These are phyloP conservation scores for Hypoxylon sp. DNA, from an alignment of 2,329 filamentous ascomycete genomes.

Conservation along the genomic window DNA sequence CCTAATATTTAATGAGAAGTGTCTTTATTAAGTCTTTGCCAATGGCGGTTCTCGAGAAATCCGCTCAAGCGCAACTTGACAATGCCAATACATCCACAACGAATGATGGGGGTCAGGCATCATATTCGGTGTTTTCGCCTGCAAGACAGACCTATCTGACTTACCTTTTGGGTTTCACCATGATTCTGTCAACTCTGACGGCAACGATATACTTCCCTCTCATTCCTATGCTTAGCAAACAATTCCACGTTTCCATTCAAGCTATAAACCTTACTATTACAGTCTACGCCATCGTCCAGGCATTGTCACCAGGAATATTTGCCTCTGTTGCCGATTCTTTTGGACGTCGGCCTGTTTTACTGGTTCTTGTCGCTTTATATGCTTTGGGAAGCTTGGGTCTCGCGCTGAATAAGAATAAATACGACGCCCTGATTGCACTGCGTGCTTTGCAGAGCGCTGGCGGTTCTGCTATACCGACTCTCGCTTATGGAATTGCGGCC, in stretches of 20 bases:
- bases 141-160: conserved; percentile 1
- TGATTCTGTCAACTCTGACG: conserved; percentile 13
- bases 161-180: background rate
- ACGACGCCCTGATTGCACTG: conserved; percentile 7
- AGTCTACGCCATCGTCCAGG: conserved; percentile 6
- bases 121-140: conserved; percentile 5
- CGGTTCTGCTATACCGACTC: conserved; percentile 9
- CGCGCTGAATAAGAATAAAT: conserved; percentile 8
- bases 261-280: conserved; percentile 14
- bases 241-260: conserved; percentile 14
- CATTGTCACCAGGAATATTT: background rate
- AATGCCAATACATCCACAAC: background rate
- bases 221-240: conserved; percentile 3
- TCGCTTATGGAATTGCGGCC: conserved; percentile 5
- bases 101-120: background rate
- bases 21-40: background rate
- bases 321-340: conserved; percentile 8
- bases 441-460: conserved; percentile 5
- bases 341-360: conserved; percentile 1
- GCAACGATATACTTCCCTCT: conserved; percentile 13
- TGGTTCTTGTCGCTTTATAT: conserved; percentile 9
- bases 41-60: background rate
- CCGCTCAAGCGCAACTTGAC: background rate
- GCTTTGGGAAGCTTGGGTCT: background rate
- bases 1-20: background rate